Evolutionary conservation across 2,329 filamentous ascomycete genomes (phyloP).

Genomic region (Fusarium staphyleae): DNA sequence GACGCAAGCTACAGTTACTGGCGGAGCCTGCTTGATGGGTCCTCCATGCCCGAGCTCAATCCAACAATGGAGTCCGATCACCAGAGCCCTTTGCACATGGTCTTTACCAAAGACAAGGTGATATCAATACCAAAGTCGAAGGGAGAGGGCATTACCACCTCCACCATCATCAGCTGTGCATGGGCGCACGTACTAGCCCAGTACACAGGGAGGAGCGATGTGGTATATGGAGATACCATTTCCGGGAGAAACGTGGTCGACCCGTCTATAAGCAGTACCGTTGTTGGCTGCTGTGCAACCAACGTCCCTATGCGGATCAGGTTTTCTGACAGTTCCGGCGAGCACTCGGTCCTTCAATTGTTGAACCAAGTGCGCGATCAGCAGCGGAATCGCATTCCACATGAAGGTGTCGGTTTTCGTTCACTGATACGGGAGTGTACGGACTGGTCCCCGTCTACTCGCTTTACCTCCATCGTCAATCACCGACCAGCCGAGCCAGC

Average conservation of each 20-base stretch:
- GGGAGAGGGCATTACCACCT: conserved; percentile 1
- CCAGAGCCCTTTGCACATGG: not conserved
- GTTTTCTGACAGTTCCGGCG: not conserved
- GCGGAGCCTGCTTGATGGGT: not conserved
- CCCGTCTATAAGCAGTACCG: not conserved
- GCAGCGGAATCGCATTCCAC: not conserved
- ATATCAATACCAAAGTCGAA: not conserved
- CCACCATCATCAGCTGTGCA: conserved; percentile 4
- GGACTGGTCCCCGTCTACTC: not conserved
- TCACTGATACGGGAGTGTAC: not conserved
- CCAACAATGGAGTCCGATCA: not conserved
- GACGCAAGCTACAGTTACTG: not conserved
- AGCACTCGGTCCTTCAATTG: not conserved
- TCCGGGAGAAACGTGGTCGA: not conserved
- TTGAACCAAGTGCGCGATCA: not conserved
- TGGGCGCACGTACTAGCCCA: conserved; percentile 6
- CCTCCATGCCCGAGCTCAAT: not conserved
- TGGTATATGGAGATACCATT: not conserved
- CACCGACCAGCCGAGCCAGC: not conserved
- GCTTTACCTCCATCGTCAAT: conserved; percentile 1
- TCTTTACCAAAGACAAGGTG: not conserved
- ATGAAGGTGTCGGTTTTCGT: conserved; percentile 1
- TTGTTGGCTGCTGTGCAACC: not conserved
- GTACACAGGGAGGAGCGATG: not conserved
- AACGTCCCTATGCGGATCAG: not conserved